A percentile compares a stretch with the other conserved stretches of the same genome.
Conservation (phyloP, 257 asterid species). For the Nicotiana noctiflora region DNA sequence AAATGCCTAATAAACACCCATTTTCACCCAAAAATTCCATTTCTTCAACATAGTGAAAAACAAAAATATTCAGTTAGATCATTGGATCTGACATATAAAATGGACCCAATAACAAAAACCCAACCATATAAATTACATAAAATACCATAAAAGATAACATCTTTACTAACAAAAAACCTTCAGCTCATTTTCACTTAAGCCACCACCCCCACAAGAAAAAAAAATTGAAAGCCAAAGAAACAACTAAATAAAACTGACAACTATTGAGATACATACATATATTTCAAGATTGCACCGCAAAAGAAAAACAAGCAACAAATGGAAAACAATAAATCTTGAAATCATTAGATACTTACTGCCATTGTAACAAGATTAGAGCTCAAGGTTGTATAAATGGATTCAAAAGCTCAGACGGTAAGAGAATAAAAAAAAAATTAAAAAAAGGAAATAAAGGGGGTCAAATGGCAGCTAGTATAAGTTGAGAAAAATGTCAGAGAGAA, state of each 20-base stretch:
- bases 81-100: constrained; percentile 2
- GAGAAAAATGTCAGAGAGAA: background rate
- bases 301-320: background rate
- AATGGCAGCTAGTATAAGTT: background rate
- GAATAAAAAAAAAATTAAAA: background rate
- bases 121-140: background rate
- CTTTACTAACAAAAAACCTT: background rate
- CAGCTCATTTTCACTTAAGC: background rate
- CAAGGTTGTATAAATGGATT: background rate
- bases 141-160: background rate
- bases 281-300: background rate
- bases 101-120: background rate
- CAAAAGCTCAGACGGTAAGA: background rate
- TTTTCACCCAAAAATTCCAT: background rate
- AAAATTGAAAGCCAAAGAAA: too few relatives aligned
- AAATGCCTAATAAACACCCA: background rate
- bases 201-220: background rate
- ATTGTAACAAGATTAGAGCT: background rate
- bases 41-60: background rate
- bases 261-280: background rate
- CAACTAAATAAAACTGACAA: too few relatives aligned
- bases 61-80: background rate
- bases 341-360: constrained; percentile 13
- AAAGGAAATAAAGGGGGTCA: background rate
- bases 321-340: background rate